Evolutionary conservation across 1,284 basidiomycete species (phyloP), one percentile per base, ranked within the genome.

Genomic region (Trametes polyzona): DNA sequence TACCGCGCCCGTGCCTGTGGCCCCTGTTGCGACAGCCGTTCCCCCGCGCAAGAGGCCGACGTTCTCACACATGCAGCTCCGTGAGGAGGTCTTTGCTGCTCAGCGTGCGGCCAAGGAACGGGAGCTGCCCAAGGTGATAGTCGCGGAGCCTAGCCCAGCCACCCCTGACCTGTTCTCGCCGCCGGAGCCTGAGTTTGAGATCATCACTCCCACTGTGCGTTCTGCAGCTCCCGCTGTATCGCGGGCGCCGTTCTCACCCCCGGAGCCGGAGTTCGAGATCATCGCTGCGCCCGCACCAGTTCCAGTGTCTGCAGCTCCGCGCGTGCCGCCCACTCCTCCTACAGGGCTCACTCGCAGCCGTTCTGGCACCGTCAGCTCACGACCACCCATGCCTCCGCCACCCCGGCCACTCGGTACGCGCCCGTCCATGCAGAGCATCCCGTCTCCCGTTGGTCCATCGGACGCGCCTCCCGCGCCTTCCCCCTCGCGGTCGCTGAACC

Each of bases 291-390:
- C 44, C 9, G 33, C 52, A 4, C 37, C 39, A n/a, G 10, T n/a
- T 29, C 47, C 44, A 9, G 40, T 47, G 16, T 47, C 54, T 11
- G 33, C 41, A 4, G 40, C 50, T 19, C 41, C 32, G 24, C 42
- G 43, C 17, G 39, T 35, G 14, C 16, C 35, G 23, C 19, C 52
- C 5, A n/a, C 40, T 14, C 47, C 58, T 16, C 52, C 56, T 14
- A 42, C 44, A 19, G 3, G 41, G 16, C 41, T 53, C 7, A 46
- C 55, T 12, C 70, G 70, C 23, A 44, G 60, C 4, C 67, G 66
- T 16, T 66, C 70, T 6, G 68, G 69, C 2, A 70, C 69, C 14
- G 55, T 71, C 14, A 69, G 52, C 43, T 35, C 54, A n/a, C 53
- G 66, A 4, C 63, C 66, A 1, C 26, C 52, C 16, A 36, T 46